Evolutionary conservation across 257 asterid genomes (phyloP), one percentile per base, ranked within the genome.

Genomic region (Gardenia jasminoides): DNA sequence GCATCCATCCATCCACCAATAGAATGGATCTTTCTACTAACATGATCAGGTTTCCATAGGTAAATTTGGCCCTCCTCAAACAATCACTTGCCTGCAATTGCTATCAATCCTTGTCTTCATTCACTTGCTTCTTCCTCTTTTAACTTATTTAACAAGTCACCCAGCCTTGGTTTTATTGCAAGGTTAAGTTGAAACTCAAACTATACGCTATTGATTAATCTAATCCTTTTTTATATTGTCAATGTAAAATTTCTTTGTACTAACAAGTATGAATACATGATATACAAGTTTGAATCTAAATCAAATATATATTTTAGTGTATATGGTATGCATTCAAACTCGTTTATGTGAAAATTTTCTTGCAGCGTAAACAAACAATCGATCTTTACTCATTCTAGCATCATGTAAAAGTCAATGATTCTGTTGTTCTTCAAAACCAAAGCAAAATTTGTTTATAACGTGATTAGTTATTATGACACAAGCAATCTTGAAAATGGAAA

Each of bases 1-100:
- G 84, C 43, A 85, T 31, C 39, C 78, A 84, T 80, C 70, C 43
- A 65, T 66, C 36, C 75, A 70, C 84, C 87, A 68, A 78, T 10
- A 83, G 31, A 72, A 74, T 46, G 76, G 46, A 30, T 30, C 46
- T 6, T 71, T 80, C 83, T 77, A 77, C 75, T 9, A 79, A 61
- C 65, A 69, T 33, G 2, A 33, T 66, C 17, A 75, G 13, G 7
- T 70, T 52, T 30, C 65, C 1, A 13, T 48, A 7, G 30, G 44
- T 24, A 5, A n/a, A 48, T 31, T 52, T 54, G 26, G 12, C 36
- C 67, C 30, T 33, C 7, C 10, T 33, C 77, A 72, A 56, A 56
- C 68, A 24, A 58, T 50, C 8, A 58, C 16, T 59, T 20, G 46
- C 19, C 39, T 44, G 66, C 1, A 36, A 16, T 43, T 24, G 26